Conservation (phyloP, 2,329 filamentous ascomycete genomes). For the Cordyceps cicadae region DNA sequence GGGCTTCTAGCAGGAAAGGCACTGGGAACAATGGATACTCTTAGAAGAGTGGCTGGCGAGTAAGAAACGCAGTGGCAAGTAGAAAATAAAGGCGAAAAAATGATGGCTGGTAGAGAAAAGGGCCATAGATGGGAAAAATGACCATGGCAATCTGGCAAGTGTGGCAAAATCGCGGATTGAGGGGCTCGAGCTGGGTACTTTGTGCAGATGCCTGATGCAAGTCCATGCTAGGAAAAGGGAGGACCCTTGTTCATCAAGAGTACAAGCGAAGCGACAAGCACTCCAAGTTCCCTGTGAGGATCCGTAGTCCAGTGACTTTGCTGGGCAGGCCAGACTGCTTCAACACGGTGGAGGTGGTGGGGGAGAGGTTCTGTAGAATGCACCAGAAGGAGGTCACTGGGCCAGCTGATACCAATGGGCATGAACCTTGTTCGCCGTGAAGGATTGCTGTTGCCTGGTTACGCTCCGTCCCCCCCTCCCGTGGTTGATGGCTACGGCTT, state of each 20-base stretch:
- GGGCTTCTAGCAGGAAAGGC: not conserved
- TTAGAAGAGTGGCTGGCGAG: not conserved
- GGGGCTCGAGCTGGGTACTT: too few species aligned
- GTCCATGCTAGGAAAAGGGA: too few species aligned
- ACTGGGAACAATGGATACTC: not conserved
- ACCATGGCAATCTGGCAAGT: too few species aligned
- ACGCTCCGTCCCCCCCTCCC: too few species aligned
- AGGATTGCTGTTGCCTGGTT: not conserved
- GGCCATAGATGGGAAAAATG: not conserved
- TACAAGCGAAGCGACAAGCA: not conserved
- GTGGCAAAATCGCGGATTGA: too few species aligned
- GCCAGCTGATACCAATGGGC: not conserved
- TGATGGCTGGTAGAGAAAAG: not conserved
- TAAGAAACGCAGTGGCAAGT: not conserved
- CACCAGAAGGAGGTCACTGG: conserved; percentile 1
- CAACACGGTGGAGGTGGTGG: not conserved
- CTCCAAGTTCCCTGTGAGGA: not conserved
- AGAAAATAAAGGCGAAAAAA: not conserved
- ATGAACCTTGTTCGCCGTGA: not conserved
- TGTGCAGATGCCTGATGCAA: too few species aligned
- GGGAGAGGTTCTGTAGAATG: not conserved
- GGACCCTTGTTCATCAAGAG: too few species aligned
- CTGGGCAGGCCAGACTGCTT: not conserved
- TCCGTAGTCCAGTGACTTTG: not conserved
- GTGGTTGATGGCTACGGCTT: not conserved